Conservation (phyloP, 2,329 filamentous ascomycete species). For the Botrytis paeoniae region DNA sequence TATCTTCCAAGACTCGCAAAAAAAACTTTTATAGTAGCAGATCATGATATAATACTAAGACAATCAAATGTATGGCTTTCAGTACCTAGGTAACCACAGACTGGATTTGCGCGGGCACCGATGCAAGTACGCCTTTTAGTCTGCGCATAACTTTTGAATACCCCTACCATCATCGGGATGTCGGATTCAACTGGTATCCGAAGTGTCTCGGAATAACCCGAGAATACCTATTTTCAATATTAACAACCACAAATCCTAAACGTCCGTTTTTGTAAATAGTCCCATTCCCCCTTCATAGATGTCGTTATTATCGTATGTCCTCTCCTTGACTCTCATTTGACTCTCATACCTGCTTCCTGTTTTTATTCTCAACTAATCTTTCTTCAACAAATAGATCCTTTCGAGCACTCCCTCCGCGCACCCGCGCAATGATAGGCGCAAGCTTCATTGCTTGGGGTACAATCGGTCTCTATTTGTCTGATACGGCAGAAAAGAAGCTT, state of each 20-base stretch:
- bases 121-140: not conserved
- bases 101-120: not conserved
- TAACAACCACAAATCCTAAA: not conserved
- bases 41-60: not conserved
- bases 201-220: not conserved
- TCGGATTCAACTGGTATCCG: not conserved
- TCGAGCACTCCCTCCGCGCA: conserved; percentile 66
- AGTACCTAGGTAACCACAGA: not conserved
- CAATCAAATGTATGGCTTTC: not conserved
- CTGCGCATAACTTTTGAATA: not conserved
- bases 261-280: not conserved
- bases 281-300: not conserved
- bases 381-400: conserved; percentile 44
- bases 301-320: conserved; percentile 14
- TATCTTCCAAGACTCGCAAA: not conserved
- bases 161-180: not conserved
- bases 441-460: conserved; percentile 75
- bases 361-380: not conserved
- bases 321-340: no score
- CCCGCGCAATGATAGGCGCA: conserved; percentile 68
- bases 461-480: conserved; percentile 69
- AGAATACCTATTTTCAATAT: not conserved
- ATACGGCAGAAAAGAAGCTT: conserved; percentile 69
- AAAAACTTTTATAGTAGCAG: not conserved
- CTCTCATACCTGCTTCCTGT: not conserved